Base-by-base conservation (phyloP, 177 flowering plant genomes). In the Vitis hybrid region DNA sequence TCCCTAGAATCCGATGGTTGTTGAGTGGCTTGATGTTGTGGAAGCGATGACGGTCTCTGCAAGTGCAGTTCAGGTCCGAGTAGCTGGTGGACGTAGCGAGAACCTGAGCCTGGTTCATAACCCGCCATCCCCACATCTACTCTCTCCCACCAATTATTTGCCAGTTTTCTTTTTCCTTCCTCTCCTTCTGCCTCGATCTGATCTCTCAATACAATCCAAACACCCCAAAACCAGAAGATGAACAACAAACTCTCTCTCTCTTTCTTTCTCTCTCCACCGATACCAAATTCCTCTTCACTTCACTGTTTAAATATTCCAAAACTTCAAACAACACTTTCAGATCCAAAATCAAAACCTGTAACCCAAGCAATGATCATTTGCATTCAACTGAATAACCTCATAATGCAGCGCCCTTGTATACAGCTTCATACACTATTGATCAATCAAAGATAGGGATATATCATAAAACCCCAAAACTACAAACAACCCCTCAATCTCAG, bases 31-130 rank as follows among this genome's bases (percentile, higher is more conserved):
- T 65, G 64, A 15, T 48, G 48, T 30, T 52, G 74, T 14, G 64
- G 57, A 57, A 66, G 13, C 45, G 45, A 39, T 39, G n/a, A 14
- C 54, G 77, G 78, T 59, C 70, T 66, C 59, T 84, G 86, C 12
- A 77, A 71, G 69, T 84, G 84, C 49, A 84, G 74, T 21, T 80
- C 82, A 2, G 87, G 86, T 48, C 75, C 17, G 79, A 77, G 78
- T 30, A 88, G 88, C 54, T 80, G 88, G 34, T 86, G 89, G 62
- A 79, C 74, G 67, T 85, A 81, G 76, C 79, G 84, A 59, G 86
- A 78, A 65, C 74, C 72, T 26, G 72, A 59, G 56, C 73, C 70
- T 65, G 74, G 79, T 49, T 81, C 83, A 51, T 71, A 70, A 2
- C 88, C 86, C 62, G 76, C 82, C 85, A 79, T 84, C 65, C 50